Base-by-base conservation (phyloP, 768 basidiomycete species). In the Termitomyces sp. region DNA sequence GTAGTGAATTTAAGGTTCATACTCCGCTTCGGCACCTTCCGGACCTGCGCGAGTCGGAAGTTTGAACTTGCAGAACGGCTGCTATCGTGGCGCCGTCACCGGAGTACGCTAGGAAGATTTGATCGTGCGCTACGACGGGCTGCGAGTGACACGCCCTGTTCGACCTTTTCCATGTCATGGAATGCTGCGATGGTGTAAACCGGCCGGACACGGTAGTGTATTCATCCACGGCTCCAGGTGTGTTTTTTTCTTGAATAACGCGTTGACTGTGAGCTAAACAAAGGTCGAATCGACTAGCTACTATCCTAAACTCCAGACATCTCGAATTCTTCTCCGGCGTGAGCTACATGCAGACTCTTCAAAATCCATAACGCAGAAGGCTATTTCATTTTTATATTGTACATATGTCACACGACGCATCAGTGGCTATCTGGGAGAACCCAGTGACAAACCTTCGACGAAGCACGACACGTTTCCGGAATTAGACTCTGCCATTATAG, bases 131-230 rank as follows among this genome's bases (percentile, higher is more conserved):
- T 62, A 66, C 64, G 57, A 60, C 66, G 59, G 68, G 62, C 65
- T 46, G 59, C 58, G 49, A 25, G 62, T 63, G 59, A 63, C 66
- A 57, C 60, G 64, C 53, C 45, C 66, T 68, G 65, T 57, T 50
- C 62, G 46, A 65, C 53, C 60, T 38, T 49, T 62, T 74, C 62
- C 73, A 72, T 82, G 86, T 80, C 81, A 89, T 90, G 87, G 87
- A 87, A 90, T 90, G 88, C 88, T 81, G 86, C 86, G 86, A 88
- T 88, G 88, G 74, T 77, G 77, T 73, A 76, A 76, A 76, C 77
- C 78, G 71, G 78, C 80, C 80, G 72, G 67, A 56, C 71, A 71
- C 68, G 75, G 70, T 66, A 60, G 57, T 17, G 36, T 37, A 36
- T 32, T 46, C 60, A 52, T 29, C 52, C 49, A 36, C 43, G 4